Conservation (phyloP, 495 filamentous ascomycete species). For the Rhypophila decipiens region DNA sequence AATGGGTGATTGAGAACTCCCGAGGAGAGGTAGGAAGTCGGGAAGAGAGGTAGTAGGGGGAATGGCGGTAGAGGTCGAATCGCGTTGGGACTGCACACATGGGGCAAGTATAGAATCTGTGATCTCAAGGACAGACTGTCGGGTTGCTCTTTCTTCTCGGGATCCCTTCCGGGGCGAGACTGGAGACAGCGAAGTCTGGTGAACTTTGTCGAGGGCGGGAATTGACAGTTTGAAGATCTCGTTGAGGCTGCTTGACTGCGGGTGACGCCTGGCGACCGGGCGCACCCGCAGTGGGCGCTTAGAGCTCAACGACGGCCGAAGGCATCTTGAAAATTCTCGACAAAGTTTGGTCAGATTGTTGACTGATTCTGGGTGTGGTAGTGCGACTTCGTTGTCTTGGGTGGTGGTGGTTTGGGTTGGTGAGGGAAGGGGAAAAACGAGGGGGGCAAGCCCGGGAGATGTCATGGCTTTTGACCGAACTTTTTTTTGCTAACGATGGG, state of each 20-base stretch:
- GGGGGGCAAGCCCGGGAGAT: constrained; percentile 26
- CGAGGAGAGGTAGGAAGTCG: background rate
- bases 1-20: background rate
- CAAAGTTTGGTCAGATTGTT: constrained; percentile 53
- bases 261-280: constrained; percentile 40
- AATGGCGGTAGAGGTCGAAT: constrained; percentile 2
- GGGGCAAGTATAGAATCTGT: constrained; percentile 17
- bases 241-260: constrained; percentile 77
- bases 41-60: background rate
- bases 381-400: constrained; percentile 65
- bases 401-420: constrained; percentile 28
- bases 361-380: constrained; percentile 37
- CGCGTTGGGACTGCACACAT: constrained; percentile 10
- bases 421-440: constrained; percentile 30
- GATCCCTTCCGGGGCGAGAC: constrained; percentile 16
- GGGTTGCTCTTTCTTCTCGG: constrained; percentile 10
- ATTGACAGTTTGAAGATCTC: constrained; percentile 61
- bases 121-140: constrained; percentile 30
- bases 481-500: constrained; percentile 27
- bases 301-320: constrained; percentile 91
- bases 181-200: constrained; percentile 41
- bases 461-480: constrained; percentile 27
- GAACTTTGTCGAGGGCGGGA: constrained; percentile 69
- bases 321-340: constrained; percentile 69
- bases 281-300: constrained; percentile 77